Percentiles rank a stretch among this genome's conserved stretches.
Conservation (phyloP, 2,329 filamentous ascomycete genomes). For the Epichloe uncinata region DNA sequence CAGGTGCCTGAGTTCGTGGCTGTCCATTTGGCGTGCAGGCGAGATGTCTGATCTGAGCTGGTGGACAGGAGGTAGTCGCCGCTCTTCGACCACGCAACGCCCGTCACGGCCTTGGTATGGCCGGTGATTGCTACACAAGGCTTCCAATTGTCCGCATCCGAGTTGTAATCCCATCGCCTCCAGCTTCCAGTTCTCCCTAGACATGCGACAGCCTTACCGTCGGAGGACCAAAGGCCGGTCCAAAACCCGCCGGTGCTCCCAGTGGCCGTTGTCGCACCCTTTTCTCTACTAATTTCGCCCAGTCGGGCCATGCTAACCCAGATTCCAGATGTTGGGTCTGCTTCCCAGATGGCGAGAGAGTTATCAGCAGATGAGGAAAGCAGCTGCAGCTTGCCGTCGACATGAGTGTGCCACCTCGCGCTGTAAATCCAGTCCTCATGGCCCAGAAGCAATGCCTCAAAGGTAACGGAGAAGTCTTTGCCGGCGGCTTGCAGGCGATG, state of each 20-base stretch:
- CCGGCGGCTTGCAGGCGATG: slow-evolving; percentile 54
- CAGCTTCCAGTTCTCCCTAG: slow-evolving; percentile 88
- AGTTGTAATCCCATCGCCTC: slow-evolving; percentile 65
- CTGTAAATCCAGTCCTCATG: slow-evolving; percentile 99
- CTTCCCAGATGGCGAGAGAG: slow-evolving; percentile 84
- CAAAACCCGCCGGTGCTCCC: slow-evolving; percentile 94
- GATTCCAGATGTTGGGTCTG: slow-evolving; percentile 70
- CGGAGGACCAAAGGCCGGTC: slow-evolving; percentile 84
- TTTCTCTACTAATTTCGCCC: slow-evolving; percentile 87
- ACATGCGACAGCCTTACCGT: slow-evolving; percentile 61
- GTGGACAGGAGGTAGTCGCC: slow-evolving; percentile 83
- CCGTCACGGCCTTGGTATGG: slow-evolving; percentile 70
- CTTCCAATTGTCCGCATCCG: slow-evolving; percentile 53
- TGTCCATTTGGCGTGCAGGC: slow-evolving; percentile 72
- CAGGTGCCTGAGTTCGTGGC: slow-evolving; percentile 44
- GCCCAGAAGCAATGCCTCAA: slow-evolving; percentile 84
- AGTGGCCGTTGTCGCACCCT: slow-evolving; percentile 91
- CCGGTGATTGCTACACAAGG: slow-evolving; percentile 69
- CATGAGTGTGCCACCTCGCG: slow-evolving; percentile 53
- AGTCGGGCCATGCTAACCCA: slow-evolving; percentile 80
- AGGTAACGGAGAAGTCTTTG: slow-evolving; percentile 66
- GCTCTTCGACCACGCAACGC: slow-evolving; percentile 69
- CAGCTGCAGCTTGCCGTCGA: slow-evolving; percentile 48
- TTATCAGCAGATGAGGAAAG: slow-evolving; percentile 92
- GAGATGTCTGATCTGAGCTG: slow-evolving; percentile 82